Evolutionary conservation across 495 filamentous ascomycete species (phyloP).

Genomic region (Annulohypoxylon nitens): DNA sequence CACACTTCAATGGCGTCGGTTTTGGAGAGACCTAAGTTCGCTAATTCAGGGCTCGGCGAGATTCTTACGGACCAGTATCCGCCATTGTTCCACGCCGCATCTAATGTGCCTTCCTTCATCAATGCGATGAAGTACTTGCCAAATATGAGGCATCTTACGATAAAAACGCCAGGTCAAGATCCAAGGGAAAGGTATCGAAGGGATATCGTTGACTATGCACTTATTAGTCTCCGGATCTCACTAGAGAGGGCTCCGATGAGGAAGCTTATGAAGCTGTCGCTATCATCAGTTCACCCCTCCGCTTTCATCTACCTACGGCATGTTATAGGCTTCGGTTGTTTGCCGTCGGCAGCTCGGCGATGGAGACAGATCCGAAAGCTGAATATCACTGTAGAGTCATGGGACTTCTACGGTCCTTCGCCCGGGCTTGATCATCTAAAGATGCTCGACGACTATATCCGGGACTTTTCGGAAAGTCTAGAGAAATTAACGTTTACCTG

Average conservation of each 20-base stretch:
- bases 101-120: slow-evolving; percentile 82
- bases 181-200: slow-evolving; percentile 75
- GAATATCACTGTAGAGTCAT: slow-evolving; percentile 73
- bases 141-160: slow-evolving; percentile 74
- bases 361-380: slow-evolving; percentile 81
- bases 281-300: slow-evolving; percentile 75
- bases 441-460: slow-evolving; percentile 78
- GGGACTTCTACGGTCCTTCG: slow-evolving; percentile 66
- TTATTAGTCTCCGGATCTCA: slow-evolving; percentile 82
- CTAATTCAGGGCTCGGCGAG: slow-evolving; percentile 70
- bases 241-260: slow-evolving; percentile 74
- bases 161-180: slow-evolving; percentile 78
- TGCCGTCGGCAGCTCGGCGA: slow-evolving; percentile 70
- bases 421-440: slow-evolving; percentile 78
- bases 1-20: slow-evolving; percentile 66
- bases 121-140: slow-evolving; percentile 72
- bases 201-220: slow-evolving; percentile 82
- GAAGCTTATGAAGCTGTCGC: slow-evolving; percentile 71
- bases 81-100: slow-evolving; percentile 86
- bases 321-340: slow-evolving; percentile 72
- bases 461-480: slow-evolving; percentile 70
- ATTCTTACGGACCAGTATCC: slow-evolving; percentile 83
- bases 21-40: slow-evolving; percentile 72
- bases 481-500: slow-evolving; percentile 77
- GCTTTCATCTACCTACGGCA: slow-evolving; percentile 78